A percentile compares a stretch with the other conserved stretches of the same genome.
phyloP scores from a whole-genome alignment of 768 basidiomycete species.

The Mycena albidolilacea region DNA sequence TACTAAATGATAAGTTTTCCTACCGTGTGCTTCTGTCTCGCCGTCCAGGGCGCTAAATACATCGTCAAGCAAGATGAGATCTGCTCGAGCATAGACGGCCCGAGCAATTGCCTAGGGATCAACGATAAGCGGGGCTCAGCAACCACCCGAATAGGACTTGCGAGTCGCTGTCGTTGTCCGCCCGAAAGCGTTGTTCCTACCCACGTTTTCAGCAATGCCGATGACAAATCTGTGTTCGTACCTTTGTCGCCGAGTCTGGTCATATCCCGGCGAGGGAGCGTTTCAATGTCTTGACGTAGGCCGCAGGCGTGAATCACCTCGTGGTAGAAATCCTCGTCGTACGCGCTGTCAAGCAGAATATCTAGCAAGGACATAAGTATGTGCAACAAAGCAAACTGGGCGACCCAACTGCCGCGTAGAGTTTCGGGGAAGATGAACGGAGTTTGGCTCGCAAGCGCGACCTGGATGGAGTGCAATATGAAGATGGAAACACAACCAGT shows the following conservation, averaged over 20 bases:
- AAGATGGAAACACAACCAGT: neutral
- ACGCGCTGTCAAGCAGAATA: constrained; percentile 25
- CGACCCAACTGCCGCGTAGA: neutral
- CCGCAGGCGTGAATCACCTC: constrained; percentile 34
- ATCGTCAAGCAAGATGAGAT: constrained; percentile 32
- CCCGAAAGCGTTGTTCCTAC: constrained; percentile 31
- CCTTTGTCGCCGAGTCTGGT: constrained; percentile 31
- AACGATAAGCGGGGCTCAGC: neutral
- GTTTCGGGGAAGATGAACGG: constrained; percentile 34
- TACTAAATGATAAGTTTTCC: neutral
- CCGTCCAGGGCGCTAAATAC: constrained; percentile 35
- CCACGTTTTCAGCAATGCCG: neutral
- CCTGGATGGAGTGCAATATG: neutral
- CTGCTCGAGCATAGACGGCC: constrained; percentile 31
- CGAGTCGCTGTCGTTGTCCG: constrained; percentile 31
- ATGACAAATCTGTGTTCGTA: neutral
- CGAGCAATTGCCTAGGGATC: constrained; percentile 27
- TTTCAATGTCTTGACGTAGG: constrained; percentile 27
- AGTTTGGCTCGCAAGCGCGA: constrained; percentile 33
- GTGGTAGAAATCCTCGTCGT: constrained; percentile 27
- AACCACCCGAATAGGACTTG: neutral
- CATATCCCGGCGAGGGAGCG: constrained; percentile 28
- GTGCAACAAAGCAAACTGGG: no score
- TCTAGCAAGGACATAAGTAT: no score
- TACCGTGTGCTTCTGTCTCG: constrained; percentile 33